Evolutionary conservation across 1,284 basidiomycete species (phyloP).

Genomic region (Trichosporon asahii): DNA sequence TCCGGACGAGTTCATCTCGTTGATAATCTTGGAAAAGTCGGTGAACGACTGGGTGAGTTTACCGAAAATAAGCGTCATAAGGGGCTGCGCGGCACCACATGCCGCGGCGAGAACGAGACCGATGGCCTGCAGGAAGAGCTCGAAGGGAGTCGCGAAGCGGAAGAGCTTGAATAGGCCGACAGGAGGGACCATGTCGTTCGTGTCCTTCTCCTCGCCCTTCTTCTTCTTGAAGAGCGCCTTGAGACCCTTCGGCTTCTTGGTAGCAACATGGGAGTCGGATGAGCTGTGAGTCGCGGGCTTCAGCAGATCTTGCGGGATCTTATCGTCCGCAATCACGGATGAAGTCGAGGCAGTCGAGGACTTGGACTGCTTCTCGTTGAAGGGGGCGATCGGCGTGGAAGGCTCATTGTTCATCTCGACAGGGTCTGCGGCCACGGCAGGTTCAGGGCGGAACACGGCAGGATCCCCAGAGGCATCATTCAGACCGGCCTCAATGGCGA

Average conservation of each 20-base stretch:
- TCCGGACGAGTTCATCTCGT: neutral
- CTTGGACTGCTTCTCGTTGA: neutral
- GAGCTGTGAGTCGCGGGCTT: neutral
- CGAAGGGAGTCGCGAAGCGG: constrained; percentile 41
- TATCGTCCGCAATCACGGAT: neutral
- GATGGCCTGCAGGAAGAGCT: constrained; percentile 41
- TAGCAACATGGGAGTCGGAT: neutral
- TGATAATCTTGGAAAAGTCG: constrained; percentile 33
- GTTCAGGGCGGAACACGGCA: neutral
- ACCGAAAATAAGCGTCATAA: constrained; percentile 52
- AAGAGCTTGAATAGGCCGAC: constrained; percentile 42
- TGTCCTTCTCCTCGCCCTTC: constrained; percentile 16
- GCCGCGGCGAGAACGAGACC: constrained; percentile 45
- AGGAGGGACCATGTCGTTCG: constrained; percentile 22
- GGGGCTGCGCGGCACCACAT: constrained; percentile 47
- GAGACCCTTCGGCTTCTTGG: constrained; percentile 15
- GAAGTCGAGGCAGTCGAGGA: neutral
- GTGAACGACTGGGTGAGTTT: constrained; percentile 49
- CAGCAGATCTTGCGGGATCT: neutral
- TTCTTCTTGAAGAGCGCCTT: constrained; percentile 9
- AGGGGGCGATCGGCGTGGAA: neutral
- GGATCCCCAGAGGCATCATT: neutral
- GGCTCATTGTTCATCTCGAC: constrained; percentile 2
- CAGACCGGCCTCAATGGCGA: neutral
- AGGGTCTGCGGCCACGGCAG: constrained; percentile 1